Conservation (phyloP, 2,329 filamentous ascomycete genomes). For the Xylariaceae sp. region DNA sequence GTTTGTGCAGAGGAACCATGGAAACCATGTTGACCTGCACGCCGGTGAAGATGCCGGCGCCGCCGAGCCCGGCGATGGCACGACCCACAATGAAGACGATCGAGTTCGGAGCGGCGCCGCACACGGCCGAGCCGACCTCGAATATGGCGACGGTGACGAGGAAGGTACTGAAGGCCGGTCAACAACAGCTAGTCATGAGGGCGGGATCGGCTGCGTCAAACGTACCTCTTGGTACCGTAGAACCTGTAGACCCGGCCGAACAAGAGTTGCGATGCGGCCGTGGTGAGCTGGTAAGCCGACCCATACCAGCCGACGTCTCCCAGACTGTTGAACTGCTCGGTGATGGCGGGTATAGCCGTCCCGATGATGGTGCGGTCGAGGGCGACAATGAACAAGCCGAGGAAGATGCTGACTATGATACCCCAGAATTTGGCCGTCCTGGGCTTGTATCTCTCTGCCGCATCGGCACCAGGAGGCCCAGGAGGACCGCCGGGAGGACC, state of each 20-base stretch:
- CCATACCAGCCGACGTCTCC: constrained; percentile 60
- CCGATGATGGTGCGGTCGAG: constrained; percentile 50
- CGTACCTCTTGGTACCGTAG: constrained; percentile 41
- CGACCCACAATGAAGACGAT: constrained; percentile 48
- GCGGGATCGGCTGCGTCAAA: constrained; percentile 2
- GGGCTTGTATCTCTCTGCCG: constrained; percentile 40
- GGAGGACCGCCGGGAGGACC: background rate
- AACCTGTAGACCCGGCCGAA: constrained; percentile 49
- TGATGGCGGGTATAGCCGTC: constrained; percentile 47
- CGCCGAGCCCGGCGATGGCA: constrained; percentile 48
- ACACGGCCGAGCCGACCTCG: constrained; percentile 44
- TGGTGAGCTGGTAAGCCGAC: constrained; percentile 53
- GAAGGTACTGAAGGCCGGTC: constrained; percentile 29
- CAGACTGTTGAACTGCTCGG: constrained; percentile 49
- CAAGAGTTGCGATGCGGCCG: constrained; percentile 45
- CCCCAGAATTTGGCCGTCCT: constrained; percentile 49
- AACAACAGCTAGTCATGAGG: constrained; percentile 1
- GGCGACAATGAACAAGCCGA: constrained; percentile 51
- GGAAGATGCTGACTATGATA: constrained; percentile 44
- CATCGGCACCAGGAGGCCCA: constrained; percentile 7
- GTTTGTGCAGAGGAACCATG: constrained; percentile 51
- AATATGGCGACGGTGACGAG: constrained; percentile 42
- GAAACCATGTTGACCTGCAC: constrained; percentile 49
- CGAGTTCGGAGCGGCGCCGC: constrained; percentile 47
- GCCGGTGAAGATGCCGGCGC: constrained; percentile 51